Percentiles rank a stretch among this genome's conserved stretches.
Conservation (phyloP, 2,329 filamentous ascomycete genomes). For the Penicillium sp. region DNA sequence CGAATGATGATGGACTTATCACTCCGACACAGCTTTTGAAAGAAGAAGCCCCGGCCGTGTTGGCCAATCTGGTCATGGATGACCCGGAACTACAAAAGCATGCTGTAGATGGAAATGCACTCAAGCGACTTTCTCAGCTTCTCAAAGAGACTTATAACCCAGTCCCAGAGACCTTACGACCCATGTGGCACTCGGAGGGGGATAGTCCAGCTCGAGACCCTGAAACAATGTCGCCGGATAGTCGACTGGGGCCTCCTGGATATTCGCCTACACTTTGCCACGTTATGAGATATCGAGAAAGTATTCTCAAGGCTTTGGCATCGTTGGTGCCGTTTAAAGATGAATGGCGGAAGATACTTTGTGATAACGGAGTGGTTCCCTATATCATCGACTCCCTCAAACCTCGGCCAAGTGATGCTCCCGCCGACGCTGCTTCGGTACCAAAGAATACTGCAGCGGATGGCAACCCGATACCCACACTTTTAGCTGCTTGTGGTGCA, state of each 20-base stretch:
- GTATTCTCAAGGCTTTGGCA: conserved; percentile 74
- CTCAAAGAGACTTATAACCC: conserved; percentile 68
- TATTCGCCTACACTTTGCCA: conserved; percentile 64
- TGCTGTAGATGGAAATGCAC: conserved; percentile 68
- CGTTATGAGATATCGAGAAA: conserved; percentile 73
- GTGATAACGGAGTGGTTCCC: conserved; percentile 75
- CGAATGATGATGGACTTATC: conserved; percentile 38
- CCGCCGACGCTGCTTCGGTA: conserved; percentile 26
- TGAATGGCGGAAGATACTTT: conserved; percentile 76
- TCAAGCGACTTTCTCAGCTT: conserved; percentile 63
- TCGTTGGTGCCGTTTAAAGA: conserved; percentile 80
- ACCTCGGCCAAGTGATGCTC: conserved; percentile 45
- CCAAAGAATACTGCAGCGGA: conserved; percentile 51
- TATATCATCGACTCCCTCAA: conserved; percentile 83
- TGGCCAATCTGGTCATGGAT: conserved; percentile 77
- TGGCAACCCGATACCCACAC: conserved; percentile 75
- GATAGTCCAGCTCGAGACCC: conserved; percentile 21
- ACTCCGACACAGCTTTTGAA: conserved; percentile 55
- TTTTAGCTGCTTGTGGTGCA: conserved; percentile 82
- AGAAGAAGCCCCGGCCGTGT: conserved; percentile 71
- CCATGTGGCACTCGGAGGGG: conserved; percentile 56
- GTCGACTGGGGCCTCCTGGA: conserved; percentile 61
- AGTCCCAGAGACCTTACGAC: conserved; percentile 48
- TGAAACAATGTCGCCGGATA: conserved; percentile 32
- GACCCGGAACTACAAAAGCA: conserved; percentile 78